Percentiles rank a stretch among this genome's conserved stretches.
These are phyloP conservation scores for Kappamyces sp. DNA, from an alignment of 192 early-diverging fungal species.

Conservation along the genomic window DNA sequence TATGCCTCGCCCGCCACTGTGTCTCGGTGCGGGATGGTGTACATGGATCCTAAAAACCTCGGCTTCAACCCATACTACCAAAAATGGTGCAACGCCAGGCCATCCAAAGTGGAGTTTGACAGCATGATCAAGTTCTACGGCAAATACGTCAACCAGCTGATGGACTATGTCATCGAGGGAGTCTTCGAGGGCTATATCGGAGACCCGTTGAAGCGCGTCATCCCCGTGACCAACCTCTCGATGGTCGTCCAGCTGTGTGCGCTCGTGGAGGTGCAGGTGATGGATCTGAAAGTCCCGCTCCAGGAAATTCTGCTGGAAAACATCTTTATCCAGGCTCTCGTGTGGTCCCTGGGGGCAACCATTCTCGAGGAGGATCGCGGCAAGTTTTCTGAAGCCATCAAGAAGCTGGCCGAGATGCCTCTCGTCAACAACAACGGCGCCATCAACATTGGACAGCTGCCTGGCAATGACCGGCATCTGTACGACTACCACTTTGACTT, in stretches of 20 bases:
- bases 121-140: slow-evolving; percentile 36
- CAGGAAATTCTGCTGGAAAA: slow-evolving; percentile 45
- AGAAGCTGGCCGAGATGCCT: slow-evolving; percentile 52
- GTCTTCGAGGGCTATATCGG: slow-evolving; percentile 48
- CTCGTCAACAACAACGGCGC: slow-evolving; percentile 39
- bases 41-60: slow-evolving; percentile 60
- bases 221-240: slow-evolving; percentile 43
- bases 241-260: slow-evolving; percentile 51
- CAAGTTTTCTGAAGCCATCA: slow-evolving; percentile 54
- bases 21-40: slow-evolving; percentile 57
- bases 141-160: slow-evolving; percentile 41
- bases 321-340: slow-evolving; percentile 48
- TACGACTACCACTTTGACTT: slow-evolving; percentile 57
- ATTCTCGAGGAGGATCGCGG: slow-evolving; percentile 49
- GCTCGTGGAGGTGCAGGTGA: slow-evolving; percentile 44
- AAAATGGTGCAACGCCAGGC: slow-evolving; percentile 44
- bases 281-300: slow-evolving; percentile 35
- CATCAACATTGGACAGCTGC: slow-evolving; percentile 45
- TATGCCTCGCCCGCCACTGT: slow-evolving; percentile 59
- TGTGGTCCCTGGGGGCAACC: slow-evolving; percentile 53
- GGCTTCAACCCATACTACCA: slow-evolving; percentile 49
- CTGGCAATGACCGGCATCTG: slow-evolving; percentile 48
- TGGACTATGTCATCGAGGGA: slow-evolving; percentile 52
- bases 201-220: slow-evolving; percentile 46
- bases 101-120: slow-evolving; percentile 46